Evolutionary conservation across 1,139 yeast species (phyloP).

Genomic region (Taphrina sp.): DNA sequence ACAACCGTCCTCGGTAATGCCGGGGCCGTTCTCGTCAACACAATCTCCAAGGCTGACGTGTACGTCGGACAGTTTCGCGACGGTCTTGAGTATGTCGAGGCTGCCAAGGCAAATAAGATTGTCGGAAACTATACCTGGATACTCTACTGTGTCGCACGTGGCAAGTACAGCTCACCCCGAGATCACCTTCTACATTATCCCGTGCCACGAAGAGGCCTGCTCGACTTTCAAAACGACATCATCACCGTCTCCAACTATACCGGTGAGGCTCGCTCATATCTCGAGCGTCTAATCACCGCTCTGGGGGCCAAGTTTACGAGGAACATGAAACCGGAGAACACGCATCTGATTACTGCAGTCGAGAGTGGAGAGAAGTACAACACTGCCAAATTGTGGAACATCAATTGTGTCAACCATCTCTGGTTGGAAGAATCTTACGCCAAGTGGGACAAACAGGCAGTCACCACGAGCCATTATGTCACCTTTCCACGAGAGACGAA

Average conservation of each 20-base stretch:
- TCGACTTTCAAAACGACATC: conserved; percentile 53
- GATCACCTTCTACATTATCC: conserved; percentile 70
- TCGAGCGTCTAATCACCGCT: conserved; percentile 61
- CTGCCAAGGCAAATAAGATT: conserved; percentile 43
- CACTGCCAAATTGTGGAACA: conserved; percentile 67
- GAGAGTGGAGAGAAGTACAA: conserved; percentile 70
- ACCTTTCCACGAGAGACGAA: conserved; percentile 50
- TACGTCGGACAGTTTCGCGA: conserved; percentile 64
- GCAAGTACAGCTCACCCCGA: conserved; percentile 59
- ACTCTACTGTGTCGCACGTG: conserved; percentile 59
- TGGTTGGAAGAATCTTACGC: conserved; percentile 88
- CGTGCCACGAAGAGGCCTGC: conserved; percentile 54
- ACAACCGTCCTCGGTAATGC: conserved; percentile 44
- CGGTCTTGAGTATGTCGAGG: conserved; percentile 54
- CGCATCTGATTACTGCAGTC: conserved; percentile 66
- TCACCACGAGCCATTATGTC: conserved; percentile 50
- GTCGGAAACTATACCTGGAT: conserved; percentile 78
- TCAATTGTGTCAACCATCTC: conserved; percentile 65
- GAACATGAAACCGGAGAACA: conserved; percentile 63
- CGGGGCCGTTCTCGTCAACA: conserved; percentile 48
- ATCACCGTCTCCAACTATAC: conserved; percentile 76
- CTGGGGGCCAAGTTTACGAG: conserved; percentile 79
- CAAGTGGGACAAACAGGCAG: conserved; percentile 57
- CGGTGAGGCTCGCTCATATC: conserved; percentile 76
- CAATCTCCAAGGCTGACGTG: conserved; percentile 51